Evolutionary conservation across 1,284 basidiomycete genomes (phyloP), one percentile per base, ranked within the genome.

Genomic region (Cutaneotrichosporon sp.): DNA sequence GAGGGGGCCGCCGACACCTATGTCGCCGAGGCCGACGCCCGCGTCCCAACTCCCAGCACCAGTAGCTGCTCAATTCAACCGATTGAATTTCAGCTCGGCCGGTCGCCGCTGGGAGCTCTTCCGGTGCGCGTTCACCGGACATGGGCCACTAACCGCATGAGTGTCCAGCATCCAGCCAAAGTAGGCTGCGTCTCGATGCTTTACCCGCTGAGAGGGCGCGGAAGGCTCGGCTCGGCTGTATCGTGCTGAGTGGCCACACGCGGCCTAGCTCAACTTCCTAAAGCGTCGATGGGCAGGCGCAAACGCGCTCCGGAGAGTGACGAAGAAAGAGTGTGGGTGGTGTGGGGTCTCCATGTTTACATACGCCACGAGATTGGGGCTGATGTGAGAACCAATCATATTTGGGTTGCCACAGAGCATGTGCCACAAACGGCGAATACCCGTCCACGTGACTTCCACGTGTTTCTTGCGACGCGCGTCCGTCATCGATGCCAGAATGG

Each of bases 401-500:
- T 40, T 40, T 11, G 38, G 16, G 9, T 11, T 40, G 38, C 38
- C 38, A 40, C 38, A 40, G 16, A 11, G 38, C 18, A 47, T 47
- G 49, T 51, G 49, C 49, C 49, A 51, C 49, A 51, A 51, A 51
- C 5, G 21, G 13, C 18, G 31, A 53, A 32, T 52, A 10, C 51
- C 30, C 31, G 3, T n/a, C 51, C 51, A 53, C 51, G 51, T 53
- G 51, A n/a, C 18, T 4, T 16, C 13, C 51, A 32, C 51, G 30
- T 53, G 51, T 46, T 16, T 6, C 4, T 18, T 46, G 42, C 51
- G 51, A 53, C 51, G 51, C 51, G 51, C 51, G 51, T 53, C 51
- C 51, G 51, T 53, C 51, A 53, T 53, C 51, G 30, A 34, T n/a
- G 30, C 51, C 26, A 53, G 51, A 53, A 53, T 53, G 31, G 30